Evolutionary conservation across 2,329 filamentous ascomycete genomes (phyloP).

Genomic region (Colletotrichum cordylinicola): DNA sequence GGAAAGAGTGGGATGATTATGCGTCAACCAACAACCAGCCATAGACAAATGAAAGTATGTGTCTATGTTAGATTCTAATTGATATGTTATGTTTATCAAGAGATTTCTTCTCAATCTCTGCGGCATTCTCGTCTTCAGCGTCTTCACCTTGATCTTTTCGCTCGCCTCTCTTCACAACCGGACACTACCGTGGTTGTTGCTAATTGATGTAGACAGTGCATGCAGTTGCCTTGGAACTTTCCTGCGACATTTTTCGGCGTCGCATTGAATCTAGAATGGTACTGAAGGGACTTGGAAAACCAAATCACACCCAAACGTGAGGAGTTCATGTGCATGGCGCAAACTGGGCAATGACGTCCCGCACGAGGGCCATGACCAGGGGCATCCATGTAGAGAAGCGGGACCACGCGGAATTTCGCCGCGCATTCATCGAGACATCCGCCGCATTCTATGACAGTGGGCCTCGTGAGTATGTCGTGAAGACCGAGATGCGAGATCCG

Average conservation of each 20-base stretch:
- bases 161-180: neutral
- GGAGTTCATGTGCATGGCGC: neutral
- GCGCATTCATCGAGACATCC: neutral
- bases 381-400: neutral
- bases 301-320: neutral
- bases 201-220: too few species aligned
- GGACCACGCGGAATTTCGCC: neutral
- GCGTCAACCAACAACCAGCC: neutral
- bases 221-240: too few species aligned
- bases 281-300: neutral
- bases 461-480: neutral
- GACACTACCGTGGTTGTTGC: neutral
- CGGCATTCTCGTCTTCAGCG: neutral
- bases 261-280: neutral
- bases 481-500: conserved; percentile 7
- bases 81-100: neutral
- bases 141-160: neutral
- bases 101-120: neutral
- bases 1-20: conserved; percentile 4
- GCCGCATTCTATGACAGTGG: neutral
- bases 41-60: neutral
- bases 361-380: neutral
- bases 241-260: too few species aligned
- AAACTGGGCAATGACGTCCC: neutral
- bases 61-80: neutral